Percentiles rank a stretch among this genome's conserved stretches.
These are phyloP conservation scores for Sarcodon sp. DNA, from an alignment of 768 basidiomycete species.

Conservation along the genomic window DNA sequence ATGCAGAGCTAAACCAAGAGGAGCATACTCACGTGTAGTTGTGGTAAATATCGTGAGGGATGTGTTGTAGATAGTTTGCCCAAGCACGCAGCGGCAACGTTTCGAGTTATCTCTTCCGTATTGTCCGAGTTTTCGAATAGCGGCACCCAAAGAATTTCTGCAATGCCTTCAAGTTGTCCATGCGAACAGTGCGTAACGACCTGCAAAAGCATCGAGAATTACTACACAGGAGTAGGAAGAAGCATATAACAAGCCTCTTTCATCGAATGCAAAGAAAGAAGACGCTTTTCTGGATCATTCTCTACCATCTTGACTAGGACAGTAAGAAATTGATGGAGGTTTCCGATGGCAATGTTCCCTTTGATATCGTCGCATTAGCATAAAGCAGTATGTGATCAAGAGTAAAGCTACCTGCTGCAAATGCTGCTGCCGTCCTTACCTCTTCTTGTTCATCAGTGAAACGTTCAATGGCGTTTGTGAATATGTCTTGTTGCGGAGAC, in stretches of 20 bases:
- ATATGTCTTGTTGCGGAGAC: slow-evolving; percentile 68
- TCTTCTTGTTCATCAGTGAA: slow-evolving; percentile 79
- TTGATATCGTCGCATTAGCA: background rate
- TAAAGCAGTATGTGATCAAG: background rate
- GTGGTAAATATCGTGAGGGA: slow-evolving; percentile 82
- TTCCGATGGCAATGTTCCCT: slow-evolving; percentile 96
- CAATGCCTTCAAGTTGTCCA: slow-evolving; percentile 73
- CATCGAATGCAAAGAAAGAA: slow-evolving; percentile 82
- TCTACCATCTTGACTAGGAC: slow-evolving; percentile 69
- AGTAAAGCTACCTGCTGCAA: slow-evolving; percentile 62
- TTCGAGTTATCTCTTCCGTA: slow-evolving; percentile 83
- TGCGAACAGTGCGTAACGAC: slow-evolving; percentile 87
- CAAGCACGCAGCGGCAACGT: slow-evolving; percentile 92
- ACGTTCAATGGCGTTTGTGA: slow-evolving; percentile 56
- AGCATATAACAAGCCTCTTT: slow-evolving; percentile 54
- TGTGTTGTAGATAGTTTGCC: slow-evolving; percentile 91
- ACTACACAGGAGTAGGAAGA: background rate
- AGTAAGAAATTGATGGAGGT: slow-evolving; percentile 77
- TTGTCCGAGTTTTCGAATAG: slow-evolving; percentile 86
- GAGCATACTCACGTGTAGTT: slow-evolving; percentile 58
- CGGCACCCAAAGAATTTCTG: slow-evolving; percentile 85
- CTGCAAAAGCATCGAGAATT: slow-evolving; percentile 20
- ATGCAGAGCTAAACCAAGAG: background rate
- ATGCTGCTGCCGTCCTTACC: slow-evolving; percentile 81
- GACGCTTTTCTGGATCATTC: slow-evolving; percentile 61